Evolutionary conservation across 83 land plant species (phyloP).

Genomic region (Picea engelmannii): DNA sequence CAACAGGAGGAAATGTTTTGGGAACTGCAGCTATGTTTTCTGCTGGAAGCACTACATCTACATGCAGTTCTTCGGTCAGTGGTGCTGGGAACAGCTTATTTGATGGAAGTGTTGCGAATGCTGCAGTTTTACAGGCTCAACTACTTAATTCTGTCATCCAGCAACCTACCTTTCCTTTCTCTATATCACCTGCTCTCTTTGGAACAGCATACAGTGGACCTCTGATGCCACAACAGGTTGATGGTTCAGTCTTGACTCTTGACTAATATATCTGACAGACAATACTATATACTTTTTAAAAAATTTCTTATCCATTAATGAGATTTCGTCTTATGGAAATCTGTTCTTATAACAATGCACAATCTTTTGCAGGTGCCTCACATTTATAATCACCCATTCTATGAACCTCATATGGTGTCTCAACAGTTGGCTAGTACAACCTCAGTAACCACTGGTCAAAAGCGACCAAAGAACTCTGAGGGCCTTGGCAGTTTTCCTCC

Average conservation of each 20-base stretch:
- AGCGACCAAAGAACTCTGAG: neutral
- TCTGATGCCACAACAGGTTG: neutral
- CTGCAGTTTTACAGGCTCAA: constrained; percentile 5
- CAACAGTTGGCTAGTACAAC: neutral
- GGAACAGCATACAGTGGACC: neutral
- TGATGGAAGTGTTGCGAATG: neutral
- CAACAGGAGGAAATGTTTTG: neutral
- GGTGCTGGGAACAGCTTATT: neutral
- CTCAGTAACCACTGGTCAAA: neutral
- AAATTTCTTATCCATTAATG: neutral
- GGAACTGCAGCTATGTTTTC: constrained; percentile 9
- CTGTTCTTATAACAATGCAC: neutral
- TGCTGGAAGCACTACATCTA: no score
- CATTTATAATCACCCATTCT: neutral
- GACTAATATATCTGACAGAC: neutral
- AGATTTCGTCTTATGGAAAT: neutral
- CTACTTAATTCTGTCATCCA: neutral
- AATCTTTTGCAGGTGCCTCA: neutral
- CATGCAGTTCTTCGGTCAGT: neutral
- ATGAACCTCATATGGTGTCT: neutral
- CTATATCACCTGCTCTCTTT: constrained; percentile 2
- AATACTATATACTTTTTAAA: neutral
- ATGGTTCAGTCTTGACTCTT: neutral
- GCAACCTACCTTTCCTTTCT: constrained; percentile 5
- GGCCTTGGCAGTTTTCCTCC: neutral